phyloP scores from a whole-genome alignment of 345 rosid species.

The Mercurialis annua region DNA sequence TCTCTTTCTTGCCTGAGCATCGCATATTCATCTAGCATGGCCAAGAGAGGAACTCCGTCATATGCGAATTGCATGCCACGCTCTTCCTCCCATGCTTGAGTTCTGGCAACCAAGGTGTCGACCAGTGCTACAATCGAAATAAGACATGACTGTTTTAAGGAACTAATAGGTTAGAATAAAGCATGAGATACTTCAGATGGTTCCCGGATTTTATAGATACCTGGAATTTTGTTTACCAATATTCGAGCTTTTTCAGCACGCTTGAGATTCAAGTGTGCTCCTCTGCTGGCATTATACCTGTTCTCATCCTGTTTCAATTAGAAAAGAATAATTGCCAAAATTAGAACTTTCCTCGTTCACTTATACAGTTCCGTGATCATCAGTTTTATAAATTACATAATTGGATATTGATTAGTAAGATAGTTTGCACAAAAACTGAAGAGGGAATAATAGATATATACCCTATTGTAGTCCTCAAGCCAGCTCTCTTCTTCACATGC shows the following conservation, averaged over 20 bases:
- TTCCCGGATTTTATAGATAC: slow-evolving; percentile 35
- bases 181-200: not conserved
- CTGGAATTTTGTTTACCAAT: slow-evolving; percentile 94
- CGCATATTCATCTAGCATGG: slow-evolving; percentile 93
- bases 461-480: slow-evolving; percentile 98
- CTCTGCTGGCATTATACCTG: slow-evolving; percentile 94
- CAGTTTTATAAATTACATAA: not conserved
- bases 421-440: not conserved
- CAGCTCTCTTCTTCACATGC: slow-evolving; percentile 99
- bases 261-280: slow-evolving; percentile 98
- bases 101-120: slow-evolving; percentile 80
- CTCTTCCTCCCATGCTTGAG: slow-evolving; percentile 87
- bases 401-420: not conserved
- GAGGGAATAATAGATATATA: slow-evolving; percentile 24
- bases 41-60: slow-evolving; percentile 91
- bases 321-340: slow-evolving; percentile 6
- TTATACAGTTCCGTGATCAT: not conserved
- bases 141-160: not conserved
- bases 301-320: slow-evolving; percentile 79
- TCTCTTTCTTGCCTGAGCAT: slow-evolving; percentile 92
- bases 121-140: slow-evolving; percentile 53
- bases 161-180: not conserved
- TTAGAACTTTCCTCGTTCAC: not conserved
- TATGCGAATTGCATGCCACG: slow-evolving; percentile 56
- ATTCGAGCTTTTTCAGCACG: slow-evolving; percentile 94